Evolutionary conservation across 225 moss, liverwort and hornwort species (phyloP).

Genomic region (Bryum argenteum): DNA sequence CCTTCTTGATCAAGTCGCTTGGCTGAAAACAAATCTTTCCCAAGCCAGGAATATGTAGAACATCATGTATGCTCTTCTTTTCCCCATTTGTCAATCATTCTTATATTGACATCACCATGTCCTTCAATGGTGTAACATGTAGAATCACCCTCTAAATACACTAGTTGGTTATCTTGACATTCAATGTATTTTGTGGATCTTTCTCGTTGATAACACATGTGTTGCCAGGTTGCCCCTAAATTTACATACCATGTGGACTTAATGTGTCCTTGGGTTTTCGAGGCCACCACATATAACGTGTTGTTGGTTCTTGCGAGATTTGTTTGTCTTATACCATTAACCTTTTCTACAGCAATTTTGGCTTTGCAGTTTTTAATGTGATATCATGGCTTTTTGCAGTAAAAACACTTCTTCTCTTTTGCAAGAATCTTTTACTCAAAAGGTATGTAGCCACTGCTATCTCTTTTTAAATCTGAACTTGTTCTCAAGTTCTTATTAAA

Average conservation of each 20-base stretch:
- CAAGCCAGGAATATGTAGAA: not conserved
- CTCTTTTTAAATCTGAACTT: too few relatives aligned
- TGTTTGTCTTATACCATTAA: too few relatives aligned
- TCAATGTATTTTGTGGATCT: not conserved
- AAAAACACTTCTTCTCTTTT: too few relatives aligned
- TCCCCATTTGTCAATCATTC: not conserved
- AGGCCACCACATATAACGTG: not conserved
- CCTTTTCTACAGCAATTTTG: too few relatives aligned
- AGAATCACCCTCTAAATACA: too few relatives aligned
- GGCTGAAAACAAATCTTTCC: not conserved
- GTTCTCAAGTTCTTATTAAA: too few relatives aligned
- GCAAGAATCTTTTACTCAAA: too few relatives aligned
- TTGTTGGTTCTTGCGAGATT: not conserved
- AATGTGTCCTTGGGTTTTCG: not conserved
- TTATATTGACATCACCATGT: not conserved
- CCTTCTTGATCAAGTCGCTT: not conserved
- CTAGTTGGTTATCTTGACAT: not conserved
- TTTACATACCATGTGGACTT: constrained; percentile 11
- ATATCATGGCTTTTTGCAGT: too few relatives aligned
- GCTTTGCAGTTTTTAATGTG: too few relatives aligned
- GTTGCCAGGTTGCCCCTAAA: not conserved
- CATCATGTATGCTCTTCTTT: not conserved
- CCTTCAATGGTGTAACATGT: not conserved
- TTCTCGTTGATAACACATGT: not conserved
- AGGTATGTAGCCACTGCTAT: too few relatives aligned